Evolutionary conservation across 2,329 filamentous ascomycete species (phyloP), one percentile per base, ranked within the genome.

Genomic region (Xylaria sp.): DNA sequence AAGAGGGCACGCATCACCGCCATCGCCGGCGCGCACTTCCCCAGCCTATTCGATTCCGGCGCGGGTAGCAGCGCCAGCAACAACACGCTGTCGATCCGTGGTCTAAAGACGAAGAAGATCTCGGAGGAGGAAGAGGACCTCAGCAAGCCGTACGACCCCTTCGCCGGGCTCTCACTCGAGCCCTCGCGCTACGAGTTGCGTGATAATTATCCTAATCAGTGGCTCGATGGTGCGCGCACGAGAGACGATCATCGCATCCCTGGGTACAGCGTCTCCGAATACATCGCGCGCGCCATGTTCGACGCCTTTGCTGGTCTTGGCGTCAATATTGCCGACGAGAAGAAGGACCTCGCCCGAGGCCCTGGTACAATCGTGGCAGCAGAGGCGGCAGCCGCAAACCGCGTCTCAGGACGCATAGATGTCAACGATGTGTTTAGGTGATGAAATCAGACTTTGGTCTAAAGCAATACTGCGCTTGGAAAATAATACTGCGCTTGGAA

Each of bases 271-370:
- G 81, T 94, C 45, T 82, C 85, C 35, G 93, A 97, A 74, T 98
- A 95, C 73, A 92, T 92, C 71, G 83, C 88, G 7, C 84, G 94
- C 23, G 89, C 92, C 23, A 80, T 99, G 74, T 91, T 92, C 64
- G 94, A 97, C 74, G 93, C 94, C 0, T 98, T 97, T 78, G 88
- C 92, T 0, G 95, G 96, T 0, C 77, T 99, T 63, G 92, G 91
- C 0, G 91, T 96, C 43, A 96, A 96, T 70, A 82, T 99, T 43
- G 89, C 86, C 37, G 92, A 97, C 47, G 94, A 96, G 73, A 86
- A 85, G 76, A 70, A 73, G 2, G 72, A 69, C 2, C 78, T 80
- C 46, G 75, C 71, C 47, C 74, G 73, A 7, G 72, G 72, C 70
- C 52, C 74, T 52, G 65, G 80, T 6, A 67, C 75, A 19, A 70